phyloP scores from a whole-genome alignment of 768 basidiomycete species.

The Kwoniella mangroviensis region DNA sequence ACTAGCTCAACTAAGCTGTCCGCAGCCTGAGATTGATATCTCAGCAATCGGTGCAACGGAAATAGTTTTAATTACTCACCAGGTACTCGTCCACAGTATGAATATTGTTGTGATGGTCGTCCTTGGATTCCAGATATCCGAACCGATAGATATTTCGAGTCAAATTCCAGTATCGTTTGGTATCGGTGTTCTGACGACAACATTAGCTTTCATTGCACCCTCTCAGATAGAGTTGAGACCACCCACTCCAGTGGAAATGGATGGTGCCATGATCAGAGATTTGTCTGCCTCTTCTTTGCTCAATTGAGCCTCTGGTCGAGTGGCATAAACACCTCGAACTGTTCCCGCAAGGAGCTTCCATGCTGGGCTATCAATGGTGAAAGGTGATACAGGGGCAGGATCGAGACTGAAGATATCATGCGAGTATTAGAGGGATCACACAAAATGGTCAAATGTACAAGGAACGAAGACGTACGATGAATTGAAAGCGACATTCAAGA shows the following conservation, averaged over 20 bases:
- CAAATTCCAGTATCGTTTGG: conserved; percentile 52
- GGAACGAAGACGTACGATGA: conserved; percentile 31
- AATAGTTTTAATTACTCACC: conserved; percentile 15
- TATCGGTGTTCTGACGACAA: conserved; percentile 17
- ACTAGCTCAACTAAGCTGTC: conserved; percentile 42
- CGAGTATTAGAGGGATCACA: neutral
- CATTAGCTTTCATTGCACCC: neutral
- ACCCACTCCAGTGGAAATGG: conserved; percentile 36
- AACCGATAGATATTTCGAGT: conserved; percentile 54
- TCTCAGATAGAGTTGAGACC: neutral
- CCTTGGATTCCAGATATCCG: conserved; percentile 25
- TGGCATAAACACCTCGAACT: conserved; percentile 38
- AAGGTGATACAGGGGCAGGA: conserved; percentile 48
- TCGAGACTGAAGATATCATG: conserved; percentile 32
- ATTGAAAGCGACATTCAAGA: conserved; percentile 41
- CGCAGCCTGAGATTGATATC: conserved; percentile 23
- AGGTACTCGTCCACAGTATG: conserved; percentile 59
- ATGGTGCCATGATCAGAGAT: conserved; percentile 35
- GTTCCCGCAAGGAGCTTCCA: conserved; percentile 51
- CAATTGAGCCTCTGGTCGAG: conserved; percentile 25
- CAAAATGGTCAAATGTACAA: too few relatives aligned
- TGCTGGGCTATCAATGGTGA: conserved; percentile 36
- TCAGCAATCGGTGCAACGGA: too few relatives aligned
- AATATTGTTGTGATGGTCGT: conserved; percentile 25
- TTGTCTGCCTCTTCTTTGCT: conserved; percentile 33